Percentiles rank a stretch among this genome's conserved stretches.
Conservation (phyloP, 176 grass and related monocot species). For the bread wheat (Triticum aestivum) region IWGSC_CS_RefSeq_v2.1 NC_057812.1:514522750-514523249, state of each 20-base stretch:
- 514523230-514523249: not conserved
- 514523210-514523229: not conserved
- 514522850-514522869: not conserved
- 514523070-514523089: not conserved
- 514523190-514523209: not conserved
- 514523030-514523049: not conserved
- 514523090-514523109: not conserved
- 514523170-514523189: not conserved
- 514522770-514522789: not conserved
- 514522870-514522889: not conserved
- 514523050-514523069: not conserved
- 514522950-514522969: not conserved
- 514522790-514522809: not conserved
- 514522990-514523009: constrained; percentile 2
- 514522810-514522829: not conserved
- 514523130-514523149: not conserved
- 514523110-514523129: constrained; percentile 2
- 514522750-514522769: not conserved
- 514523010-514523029: constrained; percentile 7
- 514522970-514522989: not conserved
- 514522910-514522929: not conserved
- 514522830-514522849: not conserved
- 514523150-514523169: not conserved
- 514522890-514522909: not conserved
- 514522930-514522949: not conserved